Evolutionary conservation across 202 grass and related monocot species (phyloP), one percentile per base, ranked within the genome.

Genomic region (Panicum hallii): DNA sequence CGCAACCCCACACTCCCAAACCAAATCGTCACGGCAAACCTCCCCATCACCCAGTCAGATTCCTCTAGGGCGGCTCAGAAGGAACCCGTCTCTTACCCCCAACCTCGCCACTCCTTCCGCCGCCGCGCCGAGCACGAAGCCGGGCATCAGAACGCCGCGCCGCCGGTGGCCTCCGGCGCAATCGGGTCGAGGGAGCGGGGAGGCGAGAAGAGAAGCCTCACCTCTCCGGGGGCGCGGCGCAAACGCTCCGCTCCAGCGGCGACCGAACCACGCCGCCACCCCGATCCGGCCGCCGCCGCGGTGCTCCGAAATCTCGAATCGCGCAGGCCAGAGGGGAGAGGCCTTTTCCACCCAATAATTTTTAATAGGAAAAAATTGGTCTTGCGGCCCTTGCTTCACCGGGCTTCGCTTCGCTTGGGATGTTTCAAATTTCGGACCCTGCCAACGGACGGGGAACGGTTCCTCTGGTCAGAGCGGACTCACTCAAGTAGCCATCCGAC

Each of bases 391-490:
- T 38, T 45, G 47, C 34, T 40, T 70, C 26, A 82, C 28, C 1
- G 23, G 38, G 32, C 32, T 54, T 40, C 26, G 50, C 79, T 62
- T 60, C 10, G 58, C 67, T 67, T 67, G 17, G 43, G 63, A 65
- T 34, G 83, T 53, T 78, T 85, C 72, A 83, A 56, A 78, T 87
- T 87, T 87, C 40, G 53, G 53, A 11, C 7, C 13, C 47, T 49
- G 72, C 47, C 34, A 62, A 80, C 22, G 11, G 36, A 8, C n/a
- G 6, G 57, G 20, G 17, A 42, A 54, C 5, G 47, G 16, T 7
- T 19, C 16, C 16, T 53, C 50, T 17, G 15, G 15, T 17, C 5
- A 12, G 47, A 14, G 11, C 13, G 47, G 0, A 4, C 2, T 10
- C 0, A 14, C 11, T 4, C 4, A 50, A 16, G 4, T 4, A 50